These are phyloP conservation scores for Naganishia kalamii DNA, from an alignment of 768 basidiomycete species.

Conservation along the genomic window DNA sequence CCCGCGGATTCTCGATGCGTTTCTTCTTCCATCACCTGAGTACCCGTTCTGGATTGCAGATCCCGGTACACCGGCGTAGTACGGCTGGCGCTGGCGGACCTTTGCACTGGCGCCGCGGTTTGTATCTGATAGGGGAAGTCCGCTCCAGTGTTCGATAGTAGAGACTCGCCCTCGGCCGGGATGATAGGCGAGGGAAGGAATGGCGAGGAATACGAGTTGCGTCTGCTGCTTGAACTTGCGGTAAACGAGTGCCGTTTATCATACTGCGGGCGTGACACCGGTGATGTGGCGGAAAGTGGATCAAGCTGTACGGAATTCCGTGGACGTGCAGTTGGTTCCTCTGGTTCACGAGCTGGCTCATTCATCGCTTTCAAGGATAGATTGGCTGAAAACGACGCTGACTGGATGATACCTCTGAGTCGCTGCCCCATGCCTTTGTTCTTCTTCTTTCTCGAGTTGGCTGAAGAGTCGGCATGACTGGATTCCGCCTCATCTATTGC, in stretches of 20 bases:
- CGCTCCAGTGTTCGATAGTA: background rate
- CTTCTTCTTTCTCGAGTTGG: slow-evolving; percentile 14
- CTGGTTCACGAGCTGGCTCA: background rate
- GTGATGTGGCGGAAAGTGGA: background rate
- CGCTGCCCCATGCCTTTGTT: slow-evolving; percentile 15
- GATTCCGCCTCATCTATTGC: background rate
- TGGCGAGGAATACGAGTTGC: background rate
- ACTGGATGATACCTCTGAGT: slow-evolving; percentile 21
- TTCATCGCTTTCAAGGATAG: slow-evolving; percentile 8
- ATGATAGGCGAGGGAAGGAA: background rate
- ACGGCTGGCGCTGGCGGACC: background rate
- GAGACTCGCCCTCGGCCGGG: background rate
- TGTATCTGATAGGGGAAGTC: background rate
- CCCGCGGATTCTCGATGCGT: slow-evolving; percentile 36
- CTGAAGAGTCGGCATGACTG: background rate
- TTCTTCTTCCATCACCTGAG: slow-evolving; percentile 36
- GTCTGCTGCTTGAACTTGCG: slow-evolving; percentile 7
- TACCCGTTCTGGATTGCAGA: slow-evolving; percentile 41
- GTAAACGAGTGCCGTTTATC: slow-evolving; percentile 13
- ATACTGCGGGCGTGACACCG: background rate
- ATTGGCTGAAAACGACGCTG: slow-evolving; percentile 9
- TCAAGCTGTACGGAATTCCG: slow-evolving; percentile 4
- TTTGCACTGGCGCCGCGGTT: background rate
- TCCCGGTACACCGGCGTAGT: slow-evolving; percentile 18
- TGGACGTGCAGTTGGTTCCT: background rate